These are phyloP conservation scores for Kalanchoe fedtschenkoi DNA, from an alignment of 164 flowering plant species.

Conservation along the genomic window DNA sequence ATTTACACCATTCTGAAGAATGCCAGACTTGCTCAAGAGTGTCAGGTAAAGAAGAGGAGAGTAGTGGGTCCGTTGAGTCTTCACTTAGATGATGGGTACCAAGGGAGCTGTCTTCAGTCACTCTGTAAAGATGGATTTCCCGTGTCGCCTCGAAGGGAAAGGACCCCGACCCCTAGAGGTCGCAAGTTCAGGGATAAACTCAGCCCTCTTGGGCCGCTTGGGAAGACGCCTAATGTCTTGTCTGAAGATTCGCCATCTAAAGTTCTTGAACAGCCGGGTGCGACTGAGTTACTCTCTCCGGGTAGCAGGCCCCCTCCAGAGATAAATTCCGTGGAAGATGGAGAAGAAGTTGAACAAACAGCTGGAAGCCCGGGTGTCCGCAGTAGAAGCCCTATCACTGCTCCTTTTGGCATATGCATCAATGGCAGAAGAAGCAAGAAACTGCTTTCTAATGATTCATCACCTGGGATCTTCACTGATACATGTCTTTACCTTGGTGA, in stretches of 20 bases:
- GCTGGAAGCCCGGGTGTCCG: constrained; percentile 14
- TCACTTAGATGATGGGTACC: constrained; percentile 17
- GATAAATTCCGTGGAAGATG: constrained; percentile 23
- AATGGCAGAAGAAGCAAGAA: constrained; percentile 23
- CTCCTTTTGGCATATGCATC: constrained; percentile 34
- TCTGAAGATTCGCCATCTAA: constrained; percentile 26
- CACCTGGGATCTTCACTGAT: constrained; percentile 10
- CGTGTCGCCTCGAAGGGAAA: constrained; percentile 29
- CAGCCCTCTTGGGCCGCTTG: constrained; percentile 52
- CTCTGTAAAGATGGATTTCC: constrained; percentile 24
- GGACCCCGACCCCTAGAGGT: constrained; percentile 21
- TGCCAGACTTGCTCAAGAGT: constrained; percentile 16
- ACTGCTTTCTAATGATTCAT: constrained; percentile 13
- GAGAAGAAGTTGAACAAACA: constrained; percentile 34
- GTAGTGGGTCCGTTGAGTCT: constrained; percentile 11
- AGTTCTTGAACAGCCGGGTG: constrained; percentile 11
- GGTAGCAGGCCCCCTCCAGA: constrained; percentile 21
- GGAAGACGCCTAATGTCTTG: constrained; percentile 21
- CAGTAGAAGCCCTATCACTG: constrained; percentile 23
- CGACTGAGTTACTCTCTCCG: constrained; percentile 22
- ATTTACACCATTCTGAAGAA: constrained; percentile 23
- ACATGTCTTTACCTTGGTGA: constrained; percentile 34
- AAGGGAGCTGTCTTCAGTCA: constrained; percentile 22
- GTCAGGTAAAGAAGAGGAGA: constrained; percentile 14
- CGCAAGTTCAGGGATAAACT: constrained; percentile 30